A percentile compares a stretch with the other conserved stretches of the same genome.
Evolutionary conservation across 2,329 filamentous ascomycete genomes (phyloP).

Genomic region (Fonsecaea erecta): DNA sequence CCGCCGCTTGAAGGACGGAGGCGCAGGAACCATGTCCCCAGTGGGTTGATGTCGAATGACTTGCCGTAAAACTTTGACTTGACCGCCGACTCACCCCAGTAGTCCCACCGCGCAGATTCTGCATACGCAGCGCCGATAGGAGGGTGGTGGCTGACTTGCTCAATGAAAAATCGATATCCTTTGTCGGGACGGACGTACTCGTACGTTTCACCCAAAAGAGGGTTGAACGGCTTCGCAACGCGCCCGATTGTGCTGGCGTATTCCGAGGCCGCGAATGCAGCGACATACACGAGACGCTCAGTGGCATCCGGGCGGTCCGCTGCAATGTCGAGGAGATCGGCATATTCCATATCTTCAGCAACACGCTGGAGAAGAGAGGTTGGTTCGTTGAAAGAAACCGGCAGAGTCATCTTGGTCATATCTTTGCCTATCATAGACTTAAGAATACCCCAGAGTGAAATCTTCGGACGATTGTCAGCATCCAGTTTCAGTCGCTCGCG

Average conservation of each 20-base stretch:
- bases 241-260: conserved; percentile 96
- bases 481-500: conserved; percentile 83
- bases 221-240: conserved; percentile 98
- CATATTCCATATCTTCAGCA: conserved; percentile 97
- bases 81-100: conserved; percentile 92
- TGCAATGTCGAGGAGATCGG: conserved; percentile 85
- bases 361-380: conserved; percentile 94
- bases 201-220: conserved; percentile 92
- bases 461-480: conserved; percentile 87
- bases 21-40: conserved; percentile 95
- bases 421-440: conserved; percentile 99
- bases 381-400: conserved; percentile 97
- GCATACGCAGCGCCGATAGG: conserved; percentile 92
- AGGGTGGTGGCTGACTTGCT: conserved; percentile 97
- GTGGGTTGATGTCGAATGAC: conserved; percentile 93
- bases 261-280: conserved; percentile 92
- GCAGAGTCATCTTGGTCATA: conserved; percentile 99
- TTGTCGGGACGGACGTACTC: conserved; percentile 96
- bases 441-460: conserved; percentile 93
- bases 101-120: conserved; percentile 92
- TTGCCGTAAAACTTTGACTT: conserved; percentile 98
- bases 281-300: conserved; percentile 91
- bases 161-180: conserved; percentile 96
- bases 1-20: conserved; percentile 76
- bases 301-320: conserved; percentile 84